Base-by-base conservation (phyloP, 768 basidiomycete species). In the Infundibulicybe gibba region DNA sequence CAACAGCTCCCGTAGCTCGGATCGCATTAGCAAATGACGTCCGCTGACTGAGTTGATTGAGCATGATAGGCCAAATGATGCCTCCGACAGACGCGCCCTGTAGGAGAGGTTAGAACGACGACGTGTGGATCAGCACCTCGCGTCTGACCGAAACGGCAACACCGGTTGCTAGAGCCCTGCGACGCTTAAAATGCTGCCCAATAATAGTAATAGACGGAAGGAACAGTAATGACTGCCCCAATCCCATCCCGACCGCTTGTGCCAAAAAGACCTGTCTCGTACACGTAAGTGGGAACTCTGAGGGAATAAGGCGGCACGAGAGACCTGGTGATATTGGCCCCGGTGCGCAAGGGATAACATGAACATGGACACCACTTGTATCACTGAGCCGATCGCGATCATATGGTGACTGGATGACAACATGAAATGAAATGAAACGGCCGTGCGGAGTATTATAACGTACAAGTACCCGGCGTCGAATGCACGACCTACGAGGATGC, bases 161-260 rank as follows among this genome's bases (percentile, higher is more conserved):
- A 17, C 68, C 66, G 12, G 60, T 66, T n/a, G 68, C 63, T 35
- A 77, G 56, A 10, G 68, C 63, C 33, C 66, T 61, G 38, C 63
- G 61, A 49, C 53, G 61, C 43, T 61, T 64, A 56, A 76, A 80
- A 54, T 75, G 71, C 41, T 76, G 75, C 3, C 72, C 64, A n/a
- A 74, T 60, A 32, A 77, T 63, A 10, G 67, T 68, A 39, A 77
- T 59, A 3, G 77, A 71, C 1, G 79, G 80, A 17, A 79, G 56
- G 61, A 77, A 80, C 19, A 77, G 61, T 17, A 78, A 54, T 1
- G 77, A 74, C 33, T 71, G 66, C 2, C 74, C 75, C 6, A 69
- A 44, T 2, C 80, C 81, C 62, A 77, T 73, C n/a, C 76, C 79
- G n/a, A 83, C 61, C 3, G 72, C 79, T 60, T 83, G 79, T 0